Percentiles rank a stretch among this genome's conserved stretches.
These are phyloP conservation scores for Pseudogymnoascus sp. DNA, from an alignment of 2,329 filamentous ascomycete species.

Conservation along the genomic window DNA sequence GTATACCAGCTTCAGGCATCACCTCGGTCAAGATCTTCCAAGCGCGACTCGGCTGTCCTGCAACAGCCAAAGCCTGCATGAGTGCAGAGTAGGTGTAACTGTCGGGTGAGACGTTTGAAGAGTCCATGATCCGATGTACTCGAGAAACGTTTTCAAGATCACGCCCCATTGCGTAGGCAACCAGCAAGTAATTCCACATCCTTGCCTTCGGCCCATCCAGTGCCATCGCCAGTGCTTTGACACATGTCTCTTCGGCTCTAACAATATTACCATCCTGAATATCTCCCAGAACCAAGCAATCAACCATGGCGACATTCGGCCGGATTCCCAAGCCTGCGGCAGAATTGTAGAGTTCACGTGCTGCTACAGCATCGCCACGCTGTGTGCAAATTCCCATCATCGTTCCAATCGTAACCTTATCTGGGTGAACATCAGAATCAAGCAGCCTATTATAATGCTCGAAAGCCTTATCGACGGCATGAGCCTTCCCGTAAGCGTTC, in stretches of 20 bases:
- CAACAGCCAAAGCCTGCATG: slow-evolving; percentile 47
- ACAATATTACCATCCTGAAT: slow-evolving; percentile 46
- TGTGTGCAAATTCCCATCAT: slow-evolving; percentile 64
- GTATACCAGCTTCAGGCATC: slow-evolving; percentile 40
- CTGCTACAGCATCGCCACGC: slow-evolving; percentile 63
- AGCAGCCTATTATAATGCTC: slow-evolving; percentile 54
- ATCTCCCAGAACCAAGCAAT: slow-evolving; percentile 59
- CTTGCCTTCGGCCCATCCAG: slow-evolving; percentile 46
- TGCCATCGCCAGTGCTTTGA: slow-evolving; percentile 43
- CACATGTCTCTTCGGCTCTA: slow-evolving; percentile 51
- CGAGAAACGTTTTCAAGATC: slow-evolving; percentile 45
- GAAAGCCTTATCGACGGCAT: slow-evolving; percentile 59
- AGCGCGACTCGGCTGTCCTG: slow-evolving; percentile 46
- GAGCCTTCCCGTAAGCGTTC: slow-evolving; percentile 56
- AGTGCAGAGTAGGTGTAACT: slow-evolving; percentile 51
- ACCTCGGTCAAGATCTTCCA: slow-evolving; percentile 42
- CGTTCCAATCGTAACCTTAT: slow-evolving; percentile 58
- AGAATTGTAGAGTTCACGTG: slow-evolving; percentile 54
- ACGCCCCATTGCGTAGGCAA: slow-evolving; percentile 56
- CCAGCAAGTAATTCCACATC: slow-evolving; percentile 73
- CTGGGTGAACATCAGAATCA: slow-evolving; percentile 40
- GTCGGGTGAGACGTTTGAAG: slow-evolving; percentile 42
- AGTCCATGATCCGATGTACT: slow-evolving; percentile 47
- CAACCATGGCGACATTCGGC: slow-evolving; percentile 49
- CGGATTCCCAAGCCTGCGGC: slow-evolving; percentile 46